Percentiles rank a stretch among this genome's conserved stretches.
Conservation (phyloP, 352 stramenopile genomes). For the Globisporangium canariense region DNA sequence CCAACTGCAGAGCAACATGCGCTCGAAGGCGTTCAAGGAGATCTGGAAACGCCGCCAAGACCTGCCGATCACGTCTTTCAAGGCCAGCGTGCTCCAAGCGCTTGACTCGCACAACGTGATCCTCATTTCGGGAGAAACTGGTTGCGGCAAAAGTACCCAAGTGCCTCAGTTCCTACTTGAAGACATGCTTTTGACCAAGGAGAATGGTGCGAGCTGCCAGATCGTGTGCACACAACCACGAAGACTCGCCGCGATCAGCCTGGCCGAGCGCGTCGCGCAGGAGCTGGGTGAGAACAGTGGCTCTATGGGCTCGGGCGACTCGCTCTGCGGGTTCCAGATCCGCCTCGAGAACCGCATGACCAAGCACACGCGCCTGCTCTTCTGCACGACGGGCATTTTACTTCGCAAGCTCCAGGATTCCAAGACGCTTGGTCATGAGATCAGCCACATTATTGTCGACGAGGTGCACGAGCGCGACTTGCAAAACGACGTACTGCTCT, state of each 20-base stretch:
- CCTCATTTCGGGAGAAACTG: slow-evolving; percentile 94
- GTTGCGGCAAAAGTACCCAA: slow-evolving; percentile 95
- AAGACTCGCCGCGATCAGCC: slow-evolving; percentile 93
- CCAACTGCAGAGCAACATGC: slow-evolving; percentile 34
- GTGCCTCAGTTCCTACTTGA: slow-evolving; percentile 97
- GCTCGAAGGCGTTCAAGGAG: slow-evolving; percentile 31
- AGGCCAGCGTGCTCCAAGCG: slow-evolving; percentile 74
- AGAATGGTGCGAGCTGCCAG: slow-evolving; percentile 74
- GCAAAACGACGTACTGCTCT: slow-evolving; percentile 90
- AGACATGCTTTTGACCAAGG: slow-evolving; percentile 63
- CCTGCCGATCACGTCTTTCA: slow-evolving; percentile 81
- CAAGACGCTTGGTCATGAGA: slow-evolving; percentile 60
- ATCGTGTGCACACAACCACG: slow-evolving; percentile 97
- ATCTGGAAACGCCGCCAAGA: slow-evolving; percentile 43
- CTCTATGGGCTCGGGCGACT: slow-evolving; percentile 46
- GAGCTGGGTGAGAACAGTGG: slow-evolving; percentile 84
- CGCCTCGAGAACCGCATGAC: slow-evolving; percentile 89
- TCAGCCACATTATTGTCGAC: slow-evolving; percentile 98
- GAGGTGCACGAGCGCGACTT: slow-evolving; percentile 97
- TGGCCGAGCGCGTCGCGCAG: slow-evolving; percentile 91
- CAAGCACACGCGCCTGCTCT: slow-evolving; percentile 86
- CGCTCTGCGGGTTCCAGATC: slow-evolving; percentile 91
- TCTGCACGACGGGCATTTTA: slow-evolving; percentile 96
- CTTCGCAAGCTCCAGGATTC: slow-evolving; percentile 90
- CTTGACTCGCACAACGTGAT: slow-evolving; percentile 87